Evolutionary conservation across 1,139 yeast genomes (phyloP), one percentile per base, ranked within the genome.

Genomic region (Saccharomyces hybrid): DNA sequence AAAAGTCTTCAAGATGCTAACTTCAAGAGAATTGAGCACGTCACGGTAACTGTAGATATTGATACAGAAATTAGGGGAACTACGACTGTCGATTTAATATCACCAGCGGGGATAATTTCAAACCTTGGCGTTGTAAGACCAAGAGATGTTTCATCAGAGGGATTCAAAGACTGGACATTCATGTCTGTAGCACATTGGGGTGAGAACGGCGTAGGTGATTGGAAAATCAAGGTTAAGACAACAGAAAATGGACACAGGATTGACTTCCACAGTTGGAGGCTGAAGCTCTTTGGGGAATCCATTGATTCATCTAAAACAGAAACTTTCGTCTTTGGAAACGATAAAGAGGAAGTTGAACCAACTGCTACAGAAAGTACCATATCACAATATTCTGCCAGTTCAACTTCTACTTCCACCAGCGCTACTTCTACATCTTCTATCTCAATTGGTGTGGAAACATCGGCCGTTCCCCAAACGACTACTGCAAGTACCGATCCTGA

Each of bases 141-240:
- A 4, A 62, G 71, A 23, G 99, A 95, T 69, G 61, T 58, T 3
- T 76, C 83, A 4, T 62, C 64, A 2, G 74, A 69, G 1, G 97
- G 97, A 0, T 86, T 88, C 61, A 65, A 67, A 8, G 77, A 86
- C 60, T 95, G 99, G 99, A 87, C 90, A 1, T 93, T 93, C 66
- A 89, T 91, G 90, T 81, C 95, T n/a, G 98, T 95, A 25, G 98
- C 96, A 2, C 98, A 93, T 69, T 93, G 99, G 98, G 97, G 97
- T 38, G 97, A 90, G 68, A 59, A 70, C 1, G 95, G 95, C 1
- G 71, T 72, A 32, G 99, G 99, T 9, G 82, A 81, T 14, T 95
- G 99, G 99, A 81, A 73, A 38, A 66, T 93, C 27, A 81, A 78
- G 61, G 91, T 91, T 1, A 73, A 73, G 56, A 81, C 82, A 54